These are phyloP conservation scores for Amanita phalloides DNA, from an alignment of 768 basidiomycete genomes.

Conservation along the genomic window DNA sequence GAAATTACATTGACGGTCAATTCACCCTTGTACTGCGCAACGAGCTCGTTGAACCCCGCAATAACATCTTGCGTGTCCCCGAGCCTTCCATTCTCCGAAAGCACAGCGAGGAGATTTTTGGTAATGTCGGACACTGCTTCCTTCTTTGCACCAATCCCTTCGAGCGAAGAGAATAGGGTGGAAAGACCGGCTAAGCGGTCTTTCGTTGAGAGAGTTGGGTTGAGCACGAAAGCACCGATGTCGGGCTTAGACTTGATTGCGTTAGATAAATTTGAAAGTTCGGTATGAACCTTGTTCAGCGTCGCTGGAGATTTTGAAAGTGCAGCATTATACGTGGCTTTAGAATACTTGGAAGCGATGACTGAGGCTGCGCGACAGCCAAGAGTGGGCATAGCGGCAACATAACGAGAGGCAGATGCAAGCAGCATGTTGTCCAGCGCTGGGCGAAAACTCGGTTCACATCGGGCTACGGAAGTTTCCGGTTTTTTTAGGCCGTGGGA, in stretches of 20 bases:
- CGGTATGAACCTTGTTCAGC: constrained; percentile 79
- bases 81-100: constrained; percentile 90
- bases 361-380: constrained; percentile 66
- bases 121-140: constrained; percentile 76
- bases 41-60: constrained; percentile 84
- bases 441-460: constrained; percentile 22
- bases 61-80: constrained; percentile 79
- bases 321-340: constrained; percentile 72
- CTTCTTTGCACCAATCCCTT: constrained; percentile 54
- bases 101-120: constrained; percentile 82
- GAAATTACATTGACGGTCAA: constrained; percentile 88
- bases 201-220: constrained; percentile 81
- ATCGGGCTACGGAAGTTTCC: constrained; percentile 23
- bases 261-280: constrained; percentile 62
- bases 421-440: constrained; percentile 37
- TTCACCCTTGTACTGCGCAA: constrained; percentile 86
- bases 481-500: constrained; percentile 14
- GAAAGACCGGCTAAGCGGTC: constrained; percentile 66
- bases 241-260: constrained; percentile 59
- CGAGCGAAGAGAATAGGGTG: constrained; percentile 56
- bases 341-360: constrained; percentile 78
- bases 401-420: constrained; percentile 42
- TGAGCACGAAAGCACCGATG: constrained; percentile 63
- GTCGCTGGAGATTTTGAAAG: constrained; percentile 74
- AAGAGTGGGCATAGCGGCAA: constrained; percentile 33